These are phyloP conservation scores for Sodiomyces alkalinus DNA, from an alignment of 2,329 filamentous ascomycete genomes.

Conservation along the genomic window DNA sequence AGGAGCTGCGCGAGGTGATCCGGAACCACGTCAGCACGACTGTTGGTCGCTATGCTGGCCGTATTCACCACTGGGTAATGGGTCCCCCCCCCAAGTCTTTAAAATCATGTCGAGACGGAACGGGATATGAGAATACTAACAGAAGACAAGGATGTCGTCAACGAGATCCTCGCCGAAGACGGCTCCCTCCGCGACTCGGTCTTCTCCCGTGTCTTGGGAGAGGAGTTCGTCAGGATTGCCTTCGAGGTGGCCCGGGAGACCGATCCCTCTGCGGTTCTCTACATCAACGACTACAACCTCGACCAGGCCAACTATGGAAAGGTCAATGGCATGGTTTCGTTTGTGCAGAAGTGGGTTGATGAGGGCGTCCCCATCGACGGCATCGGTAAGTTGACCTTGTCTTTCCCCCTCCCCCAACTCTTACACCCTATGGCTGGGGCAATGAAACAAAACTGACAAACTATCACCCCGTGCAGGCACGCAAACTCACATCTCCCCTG, in stretches of 20 bases:
- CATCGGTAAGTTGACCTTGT: slow-evolving; percentile 24
- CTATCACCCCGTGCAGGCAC: slow-evolving; percentile 20
- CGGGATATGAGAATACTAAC: too few relatives aligned
- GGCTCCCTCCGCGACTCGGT: slow-evolving; percentile 43
- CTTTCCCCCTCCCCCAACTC: neutral
- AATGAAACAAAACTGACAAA: neutral
- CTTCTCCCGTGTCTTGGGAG: slow-evolving; percentile 53
- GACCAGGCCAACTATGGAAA: slow-evolving; percentile 47
- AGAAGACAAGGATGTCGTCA: slow-evolving; percentile 47
- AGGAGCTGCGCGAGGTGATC: slow-evolving; percentile 38
- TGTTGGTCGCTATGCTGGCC: slow-evolving; percentile 44
- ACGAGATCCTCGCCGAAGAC: slow-evolving; percentile 49
- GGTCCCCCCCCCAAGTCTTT: too few relatives aligned
- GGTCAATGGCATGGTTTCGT: slow-evolving; percentile 32
- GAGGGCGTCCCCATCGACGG: slow-evolving; percentile 50
- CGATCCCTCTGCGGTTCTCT: slow-evolving; percentile 53
- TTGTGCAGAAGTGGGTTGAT: slow-evolving; percentile 49
- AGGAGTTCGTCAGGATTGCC: slow-evolving; percentile 53
- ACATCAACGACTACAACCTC: slow-evolving; percentile 63
- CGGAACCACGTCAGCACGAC: slow-evolving; percentile 44
- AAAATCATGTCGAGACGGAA: too few relatives aligned
- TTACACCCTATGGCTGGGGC: too few relatives aligned
- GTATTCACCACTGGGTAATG: slow-evolving; percentile 42
- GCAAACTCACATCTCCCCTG: slow-evolving; percentile 36
- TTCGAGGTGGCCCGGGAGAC: slow-evolving; percentile 52